These are phyloP conservation scores for Cutaneotrichosporon daszewskae DNA, from an alignment of 1,284 basidiomycete species.

Conservation along the genomic window DNA sequence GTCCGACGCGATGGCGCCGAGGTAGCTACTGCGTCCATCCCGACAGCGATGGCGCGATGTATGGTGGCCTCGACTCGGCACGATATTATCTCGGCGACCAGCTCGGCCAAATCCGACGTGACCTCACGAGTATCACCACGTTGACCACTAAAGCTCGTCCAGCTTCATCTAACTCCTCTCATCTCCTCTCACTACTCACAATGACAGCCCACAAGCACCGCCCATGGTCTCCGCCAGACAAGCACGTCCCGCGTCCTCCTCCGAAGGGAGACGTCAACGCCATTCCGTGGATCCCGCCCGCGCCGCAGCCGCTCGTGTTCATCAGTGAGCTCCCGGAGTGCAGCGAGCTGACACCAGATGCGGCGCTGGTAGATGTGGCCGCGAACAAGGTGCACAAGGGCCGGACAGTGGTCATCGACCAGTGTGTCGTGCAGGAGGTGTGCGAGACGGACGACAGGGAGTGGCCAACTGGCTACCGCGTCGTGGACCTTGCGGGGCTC, in stretches of 20 bases:
- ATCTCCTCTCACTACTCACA: not conserved
- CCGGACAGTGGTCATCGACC: slow-evolving; percentile 13
- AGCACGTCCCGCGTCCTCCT: slow-evolving; percentile 5
- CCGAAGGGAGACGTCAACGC: slow-evolving; percentile 10
- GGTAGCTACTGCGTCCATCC: too few relatives aligned
- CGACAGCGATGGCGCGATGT: too few relatives aligned
- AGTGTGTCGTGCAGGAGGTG: slow-evolving; percentile 10
- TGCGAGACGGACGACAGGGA: not conserved
- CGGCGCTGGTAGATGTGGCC: slow-evolving; percentile 18
- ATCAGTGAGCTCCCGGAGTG: not conserved
- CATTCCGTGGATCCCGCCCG: slow-evolving; percentile 6
- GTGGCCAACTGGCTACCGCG: slow-evolving; percentile 1
- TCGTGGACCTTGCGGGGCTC: slow-evolving; percentile 14
- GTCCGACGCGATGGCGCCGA: too few relatives aligned
- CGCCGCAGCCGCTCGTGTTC: slow-evolving; percentile 8
- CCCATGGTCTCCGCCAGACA: not conserved
- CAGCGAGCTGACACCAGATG: slow-evolving; percentile 18
- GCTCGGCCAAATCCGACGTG: too few relatives aligned
- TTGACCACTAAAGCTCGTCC: too few relatives aligned
- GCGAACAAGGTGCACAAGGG: slow-evolving; percentile 7
- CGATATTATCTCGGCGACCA: too few relatives aligned
- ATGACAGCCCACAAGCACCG: slow-evolving; percentile 1
- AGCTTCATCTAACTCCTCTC: not conserved
- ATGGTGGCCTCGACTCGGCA: too few relatives aligned
- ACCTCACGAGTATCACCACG: too few relatives aligned